Base-by-base conservation (phyloP, 257 asterid genomes). In the Fraxinus excelsior region DNA sequence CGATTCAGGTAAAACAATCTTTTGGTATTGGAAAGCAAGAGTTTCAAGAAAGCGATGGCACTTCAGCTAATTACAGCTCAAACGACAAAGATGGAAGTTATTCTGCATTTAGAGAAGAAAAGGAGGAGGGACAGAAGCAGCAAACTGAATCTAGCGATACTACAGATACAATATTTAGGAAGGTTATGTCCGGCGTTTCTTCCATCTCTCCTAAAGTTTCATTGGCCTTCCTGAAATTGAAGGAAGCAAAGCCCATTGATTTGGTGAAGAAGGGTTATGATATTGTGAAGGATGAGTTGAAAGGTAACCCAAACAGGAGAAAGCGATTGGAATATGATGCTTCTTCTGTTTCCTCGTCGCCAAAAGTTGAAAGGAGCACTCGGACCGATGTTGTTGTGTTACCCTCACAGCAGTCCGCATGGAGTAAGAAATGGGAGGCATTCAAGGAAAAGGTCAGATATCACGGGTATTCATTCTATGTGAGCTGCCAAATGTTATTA, bases 391-490 rank as follows among this genome's bases (percentile, higher is more conserved):
- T 96, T 79, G 96, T 87, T 74, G 85, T 90, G 85, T 75, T 89
- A 65, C 96, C 98, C 68, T 81, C 90, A 64, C 88, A 89, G 67
- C 92, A 92, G 81, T 89, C 98, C 4, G 81, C 79, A 44, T 89
- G 94, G 97, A 84, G 89, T 81, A 93, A 91, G 88, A 96, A 92
- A 82, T 91, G 97, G 97, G 95, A 89, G 76, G 84, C 87, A 8
- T 79, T 96, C 82, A 96, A 87, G 87, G 87, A 87, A 62, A 96
- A 89, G 96, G 99, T 96, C 71, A 83, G 80, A 69, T 42, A 31
- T 10, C 21, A 44, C 12, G 29, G 29, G 42, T 51, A 42, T 76
- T 49, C 25, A 14, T 44, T 60, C 34, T 66, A 28, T 35, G 31
- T 4, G 31, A 1, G 32, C 44, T 73, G 25, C 67, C 46, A 69